These are phyloP conservation scores for Tetrastigma voinierianum DNA, from an alignment of 164 flowering plant genomes.

Conservation along the genomic window DNA sequence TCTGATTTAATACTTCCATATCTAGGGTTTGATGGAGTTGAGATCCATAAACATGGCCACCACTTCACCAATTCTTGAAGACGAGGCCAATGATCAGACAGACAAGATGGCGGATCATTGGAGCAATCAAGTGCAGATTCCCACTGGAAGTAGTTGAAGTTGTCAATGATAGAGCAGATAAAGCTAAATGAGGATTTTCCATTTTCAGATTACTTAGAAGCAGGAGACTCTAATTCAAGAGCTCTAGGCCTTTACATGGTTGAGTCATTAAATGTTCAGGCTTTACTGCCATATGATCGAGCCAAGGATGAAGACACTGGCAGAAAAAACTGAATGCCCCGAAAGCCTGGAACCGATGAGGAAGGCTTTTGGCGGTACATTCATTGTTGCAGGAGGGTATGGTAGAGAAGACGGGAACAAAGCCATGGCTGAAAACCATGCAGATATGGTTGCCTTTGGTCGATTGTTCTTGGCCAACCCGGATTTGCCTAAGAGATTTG, in stretches of 20 bases:
- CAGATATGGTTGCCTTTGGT: slow-evolving; percentile 35
- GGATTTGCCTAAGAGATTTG: slow-evolving; percentile 33
- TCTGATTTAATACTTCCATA: no score
- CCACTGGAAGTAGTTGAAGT: slow-evolving; percentile 24
- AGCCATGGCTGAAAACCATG: slow-evolving; percentile 23
- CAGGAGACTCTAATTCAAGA: slow-evolving; percentile 22
- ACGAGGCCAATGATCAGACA: slow-evolving; percentile 23
- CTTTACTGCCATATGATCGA: slow-evolving; percentile 25
- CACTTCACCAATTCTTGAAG: slow-evolving; percentile 27
- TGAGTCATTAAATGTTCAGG: slow-evolving; percentile 11
- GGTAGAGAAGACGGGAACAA: slow-evolving; percentile 24
- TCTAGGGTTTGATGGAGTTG: slow-evolving; percentile 26
- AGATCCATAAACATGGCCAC: slow-evolving; percentile 23
- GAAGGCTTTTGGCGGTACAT: slow-evolving; percentile 30
- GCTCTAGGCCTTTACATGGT: slow-evolving; percentile 24
- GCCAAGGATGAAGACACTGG: slow-evolving; percentile 19
- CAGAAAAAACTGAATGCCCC: neutral
- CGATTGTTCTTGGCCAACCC: slow-evolving; percentile 36
- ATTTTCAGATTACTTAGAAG: slow-evolving; percentile 13
- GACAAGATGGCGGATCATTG: slow-evolving; percentile 28
- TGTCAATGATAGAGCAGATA: slow-evolving; percentile 18
- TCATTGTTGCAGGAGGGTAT: slow-evolving; percentile 31
- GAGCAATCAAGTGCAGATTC: slow-evolving; percentile 31
- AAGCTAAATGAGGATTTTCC: slow-evolving; percentile 21
- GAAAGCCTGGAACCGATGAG: slow-evolving; percentile 25